Conservation (phyloP, 164 flowering plant genomes). For the Protea cynaroides region DNA sequence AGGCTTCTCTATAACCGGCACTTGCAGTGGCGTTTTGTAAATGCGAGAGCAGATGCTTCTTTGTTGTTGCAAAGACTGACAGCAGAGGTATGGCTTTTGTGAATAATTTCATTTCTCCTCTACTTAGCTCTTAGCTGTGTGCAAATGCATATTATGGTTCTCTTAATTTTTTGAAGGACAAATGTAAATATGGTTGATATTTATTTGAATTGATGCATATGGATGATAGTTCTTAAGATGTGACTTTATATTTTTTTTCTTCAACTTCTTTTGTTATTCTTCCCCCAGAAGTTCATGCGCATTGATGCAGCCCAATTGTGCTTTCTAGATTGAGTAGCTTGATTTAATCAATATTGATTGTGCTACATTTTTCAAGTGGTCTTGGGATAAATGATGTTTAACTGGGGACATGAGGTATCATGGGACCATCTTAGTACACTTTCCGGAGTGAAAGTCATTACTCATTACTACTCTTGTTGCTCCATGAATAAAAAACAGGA, state of each 20-base stretch:
- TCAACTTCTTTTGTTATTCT: background rate
- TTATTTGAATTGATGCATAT: background rate
- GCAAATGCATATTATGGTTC: too few species aligned
- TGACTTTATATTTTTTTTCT: background rate
- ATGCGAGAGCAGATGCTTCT: slow-evolving; percentile 69
- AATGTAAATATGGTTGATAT: background rate
- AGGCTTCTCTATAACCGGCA: slow-evolving; percentile 64
- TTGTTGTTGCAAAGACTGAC: slow-evolving; percentile 39
- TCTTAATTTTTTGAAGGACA: too few species aligned
- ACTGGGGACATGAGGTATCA: too few species aligned
- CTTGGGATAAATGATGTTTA: too few species aligned
- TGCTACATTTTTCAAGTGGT: too few species aligned
- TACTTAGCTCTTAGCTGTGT: too few species aligned
- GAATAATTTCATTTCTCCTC: background rate
- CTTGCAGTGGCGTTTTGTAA: slow-evolving; percentile 80
- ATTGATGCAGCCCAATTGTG: background rate
- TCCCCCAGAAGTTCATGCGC: background rate
- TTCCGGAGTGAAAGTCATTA: too few species aligned
- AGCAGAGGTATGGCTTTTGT: slow-evolving; percentile 56
- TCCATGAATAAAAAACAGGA: too few species aligned
- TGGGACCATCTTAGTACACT: too few species aligned
- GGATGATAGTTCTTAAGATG: background rate
- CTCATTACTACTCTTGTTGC: too few species aligned
- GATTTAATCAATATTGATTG: too few species aligned
- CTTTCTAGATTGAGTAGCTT: too few species aligned